Evolutionary conservation across 2,329 filamentous ascomycete genomes (phyloP), one percentile per base, ranked within the genome.

Genomic region (Decorospora gaudefroyi): DNA sequence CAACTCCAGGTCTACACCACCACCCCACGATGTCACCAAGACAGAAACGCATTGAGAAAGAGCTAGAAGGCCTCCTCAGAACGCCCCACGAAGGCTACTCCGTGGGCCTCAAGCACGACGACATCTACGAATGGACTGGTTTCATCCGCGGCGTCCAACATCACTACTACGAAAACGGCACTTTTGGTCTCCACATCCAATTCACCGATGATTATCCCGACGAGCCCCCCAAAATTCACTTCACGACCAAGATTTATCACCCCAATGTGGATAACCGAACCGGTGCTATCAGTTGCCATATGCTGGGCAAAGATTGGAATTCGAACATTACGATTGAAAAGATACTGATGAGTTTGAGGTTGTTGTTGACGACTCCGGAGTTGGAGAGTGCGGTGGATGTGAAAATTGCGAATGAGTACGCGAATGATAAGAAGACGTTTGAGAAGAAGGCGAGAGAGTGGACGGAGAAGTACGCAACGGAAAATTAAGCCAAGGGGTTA

Each of bases 161-260:
- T 15, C 41, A 35, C 2, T 23, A 35, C 6, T 45, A 45, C 18
- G 35, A 40, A 29, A 22, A 30, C 4, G 42, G 42, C 0, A 45
- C 15, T 4, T 45, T 45, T 12, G 7, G 3, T 3, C 41, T 40
- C 23, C 25, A 39, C 29, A 17, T 45, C 12, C 34, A 39, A 9
- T 45, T 41, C 36, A 40, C 42, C 21, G 29, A 40, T 1, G 42
- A 40, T 3, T 45, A 41, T 9, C 42, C 42, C 0, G 29, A 22
- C 11, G 19, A 30, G 16, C 42, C 42, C 8, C 42, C 42, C 3
- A 45, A 28, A 11, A 8, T 45, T 1, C 34, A 19, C 4, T 45
- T 45, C 10, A 30, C 25, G 4, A 45, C 35, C 1, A 41, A 41
- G 7, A 41, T 45, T 15, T 45, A 45, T 19, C 42, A 41, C 15